Percentiles rank a stretch among this genome's conserved stretches.
Evolutionary conservation across 129 eudicot genomes (phyloP).

Genomic region (Kitagawia praeruptora): DNA sequence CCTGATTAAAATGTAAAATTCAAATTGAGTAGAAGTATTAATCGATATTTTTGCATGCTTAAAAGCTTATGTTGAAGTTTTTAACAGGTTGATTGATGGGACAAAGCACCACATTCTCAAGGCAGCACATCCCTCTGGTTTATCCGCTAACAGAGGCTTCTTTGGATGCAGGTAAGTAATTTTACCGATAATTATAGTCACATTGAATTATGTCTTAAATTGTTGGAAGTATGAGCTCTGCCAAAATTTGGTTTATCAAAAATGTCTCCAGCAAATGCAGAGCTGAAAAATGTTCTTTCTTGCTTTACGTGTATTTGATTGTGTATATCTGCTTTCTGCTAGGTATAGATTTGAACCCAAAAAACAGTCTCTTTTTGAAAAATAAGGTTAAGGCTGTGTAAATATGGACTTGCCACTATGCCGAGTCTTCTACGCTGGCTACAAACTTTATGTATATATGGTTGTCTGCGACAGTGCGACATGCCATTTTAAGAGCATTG

Average conservation of each 20-base stretch:
- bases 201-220: not conserved
- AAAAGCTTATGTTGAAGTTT: not conserved
- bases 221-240: not conserved
- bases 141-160: slow-evolving; percentile 92
- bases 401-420: not conserved
- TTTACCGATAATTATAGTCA: not conserved
- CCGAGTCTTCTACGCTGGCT: not conserved
- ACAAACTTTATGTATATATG: not conserved
- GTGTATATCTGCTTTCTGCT: not conserved
- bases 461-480: not conserved
- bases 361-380: not conserved
- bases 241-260: not conserved
- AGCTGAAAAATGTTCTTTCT: not conserved
- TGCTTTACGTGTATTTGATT: not conserved
- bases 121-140: slow-evolving; percentile 97
- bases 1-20: slow-evolving; percentile 1
- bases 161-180: slow-evolving; percentile 80
- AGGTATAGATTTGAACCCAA: not conserved
- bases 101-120: slow-evolving; percentile 80
- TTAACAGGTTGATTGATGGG: slow-evolving; percentile 77
- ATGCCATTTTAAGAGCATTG: not conserved
- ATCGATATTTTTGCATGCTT: not conserved
- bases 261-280: not conserved
- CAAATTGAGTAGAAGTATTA: not conserved
- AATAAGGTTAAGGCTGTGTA: not conserved